Base-by-base conservation (phyloP, 2,329 filamentous ascomycete species). In the Phyllosticta paracitricarpa region DNA sequence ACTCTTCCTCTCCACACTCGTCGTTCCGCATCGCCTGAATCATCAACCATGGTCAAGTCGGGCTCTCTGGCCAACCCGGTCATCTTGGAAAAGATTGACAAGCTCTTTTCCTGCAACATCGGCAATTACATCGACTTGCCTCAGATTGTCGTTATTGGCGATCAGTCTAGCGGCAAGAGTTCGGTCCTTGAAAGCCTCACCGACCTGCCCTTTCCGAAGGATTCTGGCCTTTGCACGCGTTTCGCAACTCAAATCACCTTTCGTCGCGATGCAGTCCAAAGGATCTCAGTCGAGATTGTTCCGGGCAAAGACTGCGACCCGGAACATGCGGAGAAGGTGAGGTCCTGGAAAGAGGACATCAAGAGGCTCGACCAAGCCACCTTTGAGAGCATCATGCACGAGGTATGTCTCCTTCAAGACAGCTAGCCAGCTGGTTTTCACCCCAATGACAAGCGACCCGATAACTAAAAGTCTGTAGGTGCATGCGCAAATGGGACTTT, bases 191-290 rank as follows among this genome's bases (percentile, higher is more conserved):
- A 76, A 66, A 62, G 68, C 56, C 8, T 75, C 54, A 75, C 73
- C 2, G 65, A 67, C 1, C 62, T 77, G 1, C 70, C 70, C 1
- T 76, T 78, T 61, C 77, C 76, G 30, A 70, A 70, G 3, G 68
- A 71, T 25, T 68, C 65, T 40, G 72, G 71, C 0, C 65, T 77
- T 3, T 79, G 77, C 55, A 79, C 77, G 2, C 66, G 75, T 2
- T 79, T 77, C 65, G 76, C 78, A 0, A 80, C 78, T 0, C 74
- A 80, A 62, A 80, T 81, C 54, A 76, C 72, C 12, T 73, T 78
- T 26, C 75, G 75, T 0, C 70, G 74, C 66, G 17, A 33, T 0
- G 30, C 63, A 2, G 62, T 53, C 52, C 57, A 64, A 4, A 24
- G 28, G 0, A 71, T 75, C 51, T 67, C 64, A 1, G 71, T 73